These are phyloP conservation scores for Neonectria neomacrospora DNA, from an alignment of 2,329 filamentous ascomycete genomes.

Conservation along the genomic window DNA sequence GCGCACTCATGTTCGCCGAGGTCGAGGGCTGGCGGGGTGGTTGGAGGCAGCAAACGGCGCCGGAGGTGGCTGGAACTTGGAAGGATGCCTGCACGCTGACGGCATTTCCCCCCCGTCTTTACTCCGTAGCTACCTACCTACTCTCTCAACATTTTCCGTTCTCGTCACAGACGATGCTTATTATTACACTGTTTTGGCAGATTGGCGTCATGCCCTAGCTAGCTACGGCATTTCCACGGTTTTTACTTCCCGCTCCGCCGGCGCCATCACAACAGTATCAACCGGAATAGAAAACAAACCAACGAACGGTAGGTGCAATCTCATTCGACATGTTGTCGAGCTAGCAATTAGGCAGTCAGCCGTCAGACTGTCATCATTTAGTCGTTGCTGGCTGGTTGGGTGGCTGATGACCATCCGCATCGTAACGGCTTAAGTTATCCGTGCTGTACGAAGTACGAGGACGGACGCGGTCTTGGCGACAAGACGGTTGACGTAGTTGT, in stretches of 20 bases:
- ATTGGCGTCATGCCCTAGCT: background rate
- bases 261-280: background rate
- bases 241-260: background rate
- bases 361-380: constrained; percentile 12
- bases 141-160: background rate
- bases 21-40: constrained; percentile 21
- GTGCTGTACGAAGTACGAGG: constrained; percentile 6
- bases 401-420: constrained; percentile 13
- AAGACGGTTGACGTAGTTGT: constrained; percentile 2
- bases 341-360: background rate
- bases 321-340: background rate
- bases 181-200: too few relatives aligned
- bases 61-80: constrained; percentile 18
- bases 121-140: too few relatives aligned
- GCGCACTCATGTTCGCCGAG: background rate
- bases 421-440: constrained; percentile 3
- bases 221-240: background rate
- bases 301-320: background rate
- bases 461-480: constrained; percentile 1
- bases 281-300: constrained; percentile 11
- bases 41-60: constrained; percentile 9
- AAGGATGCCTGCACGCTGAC: constrained; percentile 12
- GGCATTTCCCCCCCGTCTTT: background rate
- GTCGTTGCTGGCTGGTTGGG: constrained; percentile 4
- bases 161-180: background rate